Percentiles rank a stretch among this genome's conserved stretches.
These are phyloP conservation scores for Lipomyces mesembrius DNA, from an alignment of 805 yeast species.

Conservation along the genomic window DNA sequence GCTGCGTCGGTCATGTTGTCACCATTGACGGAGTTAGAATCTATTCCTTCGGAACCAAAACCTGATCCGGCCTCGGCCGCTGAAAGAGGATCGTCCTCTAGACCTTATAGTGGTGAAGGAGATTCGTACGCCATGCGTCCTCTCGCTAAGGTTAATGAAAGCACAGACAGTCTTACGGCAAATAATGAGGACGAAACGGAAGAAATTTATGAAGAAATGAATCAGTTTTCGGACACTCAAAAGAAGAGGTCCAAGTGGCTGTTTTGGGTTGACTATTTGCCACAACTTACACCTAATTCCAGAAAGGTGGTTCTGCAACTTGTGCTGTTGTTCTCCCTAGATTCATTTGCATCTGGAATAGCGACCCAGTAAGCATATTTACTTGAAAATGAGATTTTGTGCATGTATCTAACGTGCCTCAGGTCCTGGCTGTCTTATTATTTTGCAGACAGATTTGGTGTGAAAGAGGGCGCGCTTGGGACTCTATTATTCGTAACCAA, in stretches of 20 bases:
- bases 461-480: constrained; percentile 66
- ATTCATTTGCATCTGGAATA: constrained; percentile 86
- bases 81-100: constrained; percentile 13
- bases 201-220: constrained; percentile 27
- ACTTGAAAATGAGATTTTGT: not conserved
- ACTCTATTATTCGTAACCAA: constrained; percentile 67
- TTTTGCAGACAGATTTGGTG: constrained; percentile 60
- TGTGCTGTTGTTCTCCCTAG: constrained; percentile 65
- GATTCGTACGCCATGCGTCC: constrained; percentile 4
- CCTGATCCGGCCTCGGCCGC: constrained; percentile 41
- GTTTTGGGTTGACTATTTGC: constrained; percentile 25
- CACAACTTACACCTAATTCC: constrained; percentile 19
- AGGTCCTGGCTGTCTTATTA: constrained; percentile 81
- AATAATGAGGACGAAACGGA: constrained; percentile 17
- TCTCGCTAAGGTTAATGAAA: not conserved
- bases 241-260: constrained; percentile 20
- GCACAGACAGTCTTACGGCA: constrained; percentile 6
- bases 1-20: constrained; percentile 57
- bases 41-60: constrained; percentile 8
- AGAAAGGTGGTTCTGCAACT: constrained; percentile 40
- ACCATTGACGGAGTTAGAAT: constrained; percentile 56
- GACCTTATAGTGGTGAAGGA: not conserved
- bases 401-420: not conserved
- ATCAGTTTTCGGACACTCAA: constrained; percentile 1
- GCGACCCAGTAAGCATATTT: constrained; percentile 61